Percentiles rank a stretch among this genome's conserved stretches.
These are phyloP conservation scores for Trichophyton simii DNA, from an alignment of 2,329 filamentous ascomycete species.

Conservation along the genomic window DNA sequence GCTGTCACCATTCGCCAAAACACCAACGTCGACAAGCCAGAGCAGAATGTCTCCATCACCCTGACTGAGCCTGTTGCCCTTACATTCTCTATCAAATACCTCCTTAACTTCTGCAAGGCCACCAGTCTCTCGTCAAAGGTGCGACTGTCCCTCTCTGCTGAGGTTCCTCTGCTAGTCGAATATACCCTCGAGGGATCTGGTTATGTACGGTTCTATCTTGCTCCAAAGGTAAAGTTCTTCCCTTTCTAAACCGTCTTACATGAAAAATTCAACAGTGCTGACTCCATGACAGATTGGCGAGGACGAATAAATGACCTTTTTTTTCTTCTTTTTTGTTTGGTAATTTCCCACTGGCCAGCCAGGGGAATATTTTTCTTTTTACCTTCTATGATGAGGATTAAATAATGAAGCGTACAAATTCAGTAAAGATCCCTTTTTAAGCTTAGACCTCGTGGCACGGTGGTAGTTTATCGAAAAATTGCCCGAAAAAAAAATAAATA, in stretches of 20 bases:
- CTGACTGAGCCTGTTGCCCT: conserved; percentile 84
- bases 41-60: conserved; percentile 74
- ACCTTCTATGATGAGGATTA: background rate
- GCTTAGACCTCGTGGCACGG: background rate
- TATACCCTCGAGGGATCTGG: conserved; percentile 70
- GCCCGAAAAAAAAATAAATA: background rate
- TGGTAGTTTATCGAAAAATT: background rate
- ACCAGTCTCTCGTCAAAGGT: conserved; percentile 68
- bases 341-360: background rate
- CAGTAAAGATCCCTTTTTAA: background rate
- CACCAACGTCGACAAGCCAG: conserved; percentile 78
- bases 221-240: conserved; percentile 66
- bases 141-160: conserved; percentile 86
- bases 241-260: background rate
- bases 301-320: conserved; percentile 31
- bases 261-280: conserved; percentile 19
- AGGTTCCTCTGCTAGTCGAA: conserved; percentile 92
- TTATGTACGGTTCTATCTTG: conserved; percentile 92
- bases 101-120: conserved; percentile 99
- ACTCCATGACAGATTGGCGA: conserved; percentile 48
- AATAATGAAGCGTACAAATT: background rate
- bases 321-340: background rate
- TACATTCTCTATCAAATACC: conserved; percentile 97
- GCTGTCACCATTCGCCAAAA: conserved; percentile 83
- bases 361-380: background rate